A percentile compares a stretch with the other conserved stretches of the same genome.
Conservation (phyloP, 2,329 filamentous ascomycete species). For the Colletotrichum noveboracense region DNA sequence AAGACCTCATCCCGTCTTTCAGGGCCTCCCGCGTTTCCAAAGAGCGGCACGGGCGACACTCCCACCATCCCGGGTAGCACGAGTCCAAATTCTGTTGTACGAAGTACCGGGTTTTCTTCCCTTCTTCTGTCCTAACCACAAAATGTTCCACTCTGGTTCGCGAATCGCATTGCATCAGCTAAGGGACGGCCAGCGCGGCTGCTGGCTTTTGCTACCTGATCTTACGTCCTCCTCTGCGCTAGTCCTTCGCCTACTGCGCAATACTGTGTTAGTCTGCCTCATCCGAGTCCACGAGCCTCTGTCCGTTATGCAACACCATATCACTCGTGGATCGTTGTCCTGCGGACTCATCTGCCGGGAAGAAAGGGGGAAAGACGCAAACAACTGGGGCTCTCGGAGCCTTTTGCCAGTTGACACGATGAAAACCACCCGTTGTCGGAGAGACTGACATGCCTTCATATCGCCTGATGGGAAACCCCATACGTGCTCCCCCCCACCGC, state of each 20-base stretch:
- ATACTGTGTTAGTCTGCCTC: background rate
- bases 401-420: background rate
- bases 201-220: background rate
- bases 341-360: background rate
- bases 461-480: background rate
- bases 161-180: constrained; percentile 1
- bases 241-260: background rate
- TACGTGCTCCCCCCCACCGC: constrained; percentile 10
- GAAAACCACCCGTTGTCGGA: background rate
- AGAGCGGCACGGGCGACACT: background rate
- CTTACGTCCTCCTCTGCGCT: background rate
- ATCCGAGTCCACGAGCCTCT: background rate
- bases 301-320: background rate
- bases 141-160: background rate
- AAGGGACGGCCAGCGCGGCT: background rate
- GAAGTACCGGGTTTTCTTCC: background rate
- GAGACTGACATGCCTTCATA: background rate
- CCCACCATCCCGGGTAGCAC: background rate
- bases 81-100: background rate
- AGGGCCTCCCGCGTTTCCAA: background rate
- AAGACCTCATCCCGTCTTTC: background rate
- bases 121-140: background rate
- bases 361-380: background rate
- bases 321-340: background rate
- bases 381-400: background rate